Evolutionary conservation across 495 filamentous ascomycete genomes (phyloP).

Genomic region (Penicillium odoratum): DNA sequence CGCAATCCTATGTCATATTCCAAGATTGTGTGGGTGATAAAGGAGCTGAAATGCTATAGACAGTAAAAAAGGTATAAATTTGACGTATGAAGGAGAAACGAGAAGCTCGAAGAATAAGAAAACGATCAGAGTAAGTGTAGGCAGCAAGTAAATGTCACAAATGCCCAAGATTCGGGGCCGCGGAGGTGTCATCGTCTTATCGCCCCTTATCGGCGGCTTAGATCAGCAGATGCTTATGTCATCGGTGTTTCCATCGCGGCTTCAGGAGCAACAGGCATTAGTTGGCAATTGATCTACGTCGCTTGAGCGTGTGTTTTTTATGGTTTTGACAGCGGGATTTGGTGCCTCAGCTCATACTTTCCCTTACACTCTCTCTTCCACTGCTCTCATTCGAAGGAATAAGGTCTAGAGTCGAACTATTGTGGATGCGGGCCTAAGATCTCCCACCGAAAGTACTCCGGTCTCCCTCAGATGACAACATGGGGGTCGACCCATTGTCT

Average conservation of each 20-base stretch:
- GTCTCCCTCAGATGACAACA: conserved; percentile 51
- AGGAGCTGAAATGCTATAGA: neutral
- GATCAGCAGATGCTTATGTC: conserved; percentile 17
- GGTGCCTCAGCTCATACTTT: neutral
- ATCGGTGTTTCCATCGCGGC: conserved; percentile 20
- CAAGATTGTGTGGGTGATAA: neutral
- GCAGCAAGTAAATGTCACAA: neutral
- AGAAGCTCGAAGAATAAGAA: neutral
- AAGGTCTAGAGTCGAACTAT: conserved; percentile 10
- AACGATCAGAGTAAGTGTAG: neutral
- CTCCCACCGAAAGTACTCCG: conserved; percentile 31
- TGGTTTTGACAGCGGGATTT: neutral
- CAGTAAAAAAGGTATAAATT: neutral
- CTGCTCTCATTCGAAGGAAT: neutral
- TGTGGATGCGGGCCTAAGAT: conserved; percentile 40
- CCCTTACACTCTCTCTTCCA: neutral
- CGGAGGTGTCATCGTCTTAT: conserved; percentile 2
- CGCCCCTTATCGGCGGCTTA: conserved; percentile 18
- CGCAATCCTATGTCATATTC: conserved; percentile 14
- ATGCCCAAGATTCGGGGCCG: neutral
- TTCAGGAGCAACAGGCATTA: conserved; percentile 19
- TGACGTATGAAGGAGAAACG: neutral
- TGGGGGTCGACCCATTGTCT: conserved; percentile 83
- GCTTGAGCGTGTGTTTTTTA: conserved; percentile 1
- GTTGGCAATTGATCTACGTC: neutral